A percentile compares a stretch with the other conserved stretches of the same genome.
These are phyloP conservation scores for Globisporangium middletonii DNA, from an alignment of 352 stramenopile species.

Conservation along the genomic window DNA sequence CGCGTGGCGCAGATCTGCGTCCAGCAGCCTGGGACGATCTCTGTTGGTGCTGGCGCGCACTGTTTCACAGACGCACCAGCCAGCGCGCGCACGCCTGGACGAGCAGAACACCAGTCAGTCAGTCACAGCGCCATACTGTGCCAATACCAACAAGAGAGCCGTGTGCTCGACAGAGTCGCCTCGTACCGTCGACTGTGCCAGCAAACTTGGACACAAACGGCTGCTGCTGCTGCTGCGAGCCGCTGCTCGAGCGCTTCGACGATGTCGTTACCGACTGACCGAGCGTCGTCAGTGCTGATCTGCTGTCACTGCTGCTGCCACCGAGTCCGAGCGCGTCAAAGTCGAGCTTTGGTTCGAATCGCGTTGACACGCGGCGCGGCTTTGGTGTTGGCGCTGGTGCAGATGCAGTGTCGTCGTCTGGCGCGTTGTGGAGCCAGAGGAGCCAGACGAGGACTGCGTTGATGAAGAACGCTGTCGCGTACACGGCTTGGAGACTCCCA, in stretches of 20 bases:
- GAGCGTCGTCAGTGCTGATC: slow-evolving; percentile 2
- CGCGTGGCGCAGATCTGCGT: slow-evolving; percentile 55
- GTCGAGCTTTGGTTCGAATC: slow-evolving; percentile 3
- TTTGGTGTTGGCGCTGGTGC: background rate
- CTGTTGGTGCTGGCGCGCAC: slow-evolving; percentile 28
- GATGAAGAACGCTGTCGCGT: slow-evolving; percentile 24
- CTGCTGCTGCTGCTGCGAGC: slow-evolving; percentile 5
- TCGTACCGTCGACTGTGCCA: slow-evolving; percentile 10
- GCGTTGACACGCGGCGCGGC: background rate
- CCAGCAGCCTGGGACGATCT: slow-evolving; percentile 46
- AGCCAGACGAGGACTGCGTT: slow-evolving; percentile 37
- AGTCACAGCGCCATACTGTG: background rate
- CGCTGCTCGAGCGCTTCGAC: slow-evolving; percentile 8
- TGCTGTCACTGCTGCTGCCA: background rate
- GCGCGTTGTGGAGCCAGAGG: slow-evolving; percentile 29
- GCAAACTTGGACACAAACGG: slow-evolving; percentile 7
- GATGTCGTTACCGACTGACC: background rate
- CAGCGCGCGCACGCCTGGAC: slow-evolving; percentile 26
- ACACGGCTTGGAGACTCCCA: slow-evolving; percentile 20
- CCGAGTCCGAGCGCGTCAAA: slow-evolving; percentile 1
- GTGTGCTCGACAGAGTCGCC: too few species aligned
- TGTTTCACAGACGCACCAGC: slow-evolving; percentile 53
- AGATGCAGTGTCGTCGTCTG: background rate
- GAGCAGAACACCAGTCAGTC: too few species aligned
- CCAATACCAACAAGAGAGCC: background rate